Evolutionary conservation across 345 rosid species (phyloP), one percentile per base, ranked within the genome.

Genomic region (Ailanthus altissimus): DNA sequence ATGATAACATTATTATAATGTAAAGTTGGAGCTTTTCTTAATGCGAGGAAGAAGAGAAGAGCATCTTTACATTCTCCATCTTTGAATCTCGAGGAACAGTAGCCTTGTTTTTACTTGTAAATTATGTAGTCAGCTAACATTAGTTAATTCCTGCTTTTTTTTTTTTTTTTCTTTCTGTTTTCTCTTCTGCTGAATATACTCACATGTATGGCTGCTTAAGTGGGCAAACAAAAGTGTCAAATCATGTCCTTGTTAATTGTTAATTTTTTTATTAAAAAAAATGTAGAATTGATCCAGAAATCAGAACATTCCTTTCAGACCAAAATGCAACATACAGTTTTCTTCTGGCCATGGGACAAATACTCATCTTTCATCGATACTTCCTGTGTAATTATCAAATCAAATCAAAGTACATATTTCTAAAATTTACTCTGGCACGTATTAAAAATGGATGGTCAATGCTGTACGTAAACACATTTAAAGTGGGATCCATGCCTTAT

Each of bases 181-280:
- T n/a, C n/a, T n/a, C n/a, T n/a, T 58, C 12, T 42, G 3, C 7
- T 13, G 63, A 42, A 56, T 21, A 21, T 40, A 14, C 15, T 42
- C 65, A 42, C 65, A 57, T 57, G 75, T 23, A 14, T 42, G 1
- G 21, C 21, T 7, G 53, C 14, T 23, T 23, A 8, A 40, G 25
- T 12, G 36, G 36, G 75, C 38, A 21, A 38, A 13, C 63, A 56
- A 69, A 18, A 69, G 60, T 70, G 60, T 32, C 28, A 70, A 32
- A 70, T 51, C 20, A 45, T 7, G 20, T 46, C 36, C 54, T 10
- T 25, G 4, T 71, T 56, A 13, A 54, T 38, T 11, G 38, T n/a
- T n/a, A n/a, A n/a, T n/a, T n/a, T n/a, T n/a, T n/a, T n/a, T n/a
- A n/a, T n/a, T n/a, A n/a, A n/a, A n/a, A n/a, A n/a, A n/a, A n/a